Conservation (phyloP, 1,139 yeast species). For the Hansenula lynferdii region DNA sequence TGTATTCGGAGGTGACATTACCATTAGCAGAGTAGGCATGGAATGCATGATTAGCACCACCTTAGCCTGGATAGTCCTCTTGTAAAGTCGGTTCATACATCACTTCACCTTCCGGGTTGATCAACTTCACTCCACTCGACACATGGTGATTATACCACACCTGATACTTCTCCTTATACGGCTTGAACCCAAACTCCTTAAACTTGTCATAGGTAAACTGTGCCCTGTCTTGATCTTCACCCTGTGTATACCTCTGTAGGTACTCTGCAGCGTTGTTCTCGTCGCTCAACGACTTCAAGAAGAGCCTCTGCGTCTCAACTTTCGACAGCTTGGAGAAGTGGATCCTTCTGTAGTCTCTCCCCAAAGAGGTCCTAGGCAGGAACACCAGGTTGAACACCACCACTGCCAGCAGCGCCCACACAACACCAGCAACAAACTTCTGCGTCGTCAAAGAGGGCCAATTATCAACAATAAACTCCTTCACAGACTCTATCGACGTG, state of each 20-base stretch:
- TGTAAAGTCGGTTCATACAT: constrained; percentile 55
- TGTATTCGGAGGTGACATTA: constrained; percentile 45
- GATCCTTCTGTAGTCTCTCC: constrained; percentile 75
- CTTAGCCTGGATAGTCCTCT: constrained; percentile 69
- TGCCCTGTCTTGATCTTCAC: constrained; percentile 35
- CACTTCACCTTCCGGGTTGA: constrained; percentile 30
- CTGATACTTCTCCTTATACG: constrained; percentile 52
- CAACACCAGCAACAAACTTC: constrained; percentile 16
- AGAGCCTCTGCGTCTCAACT: constrained; percentile 57
- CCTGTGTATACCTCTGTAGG: constrained; percentile 33
- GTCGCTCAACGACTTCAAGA: constrained; percentile 27
- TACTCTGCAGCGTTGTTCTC: constrained; percentile 33
- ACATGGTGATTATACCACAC: constrained; percentile 50
- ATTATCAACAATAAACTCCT: constrained; percentile 14
- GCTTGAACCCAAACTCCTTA: constrained; percentile 41
- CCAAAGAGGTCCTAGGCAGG: constrained; percentile 80
- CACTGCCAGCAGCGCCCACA: constrained; percentile 21
- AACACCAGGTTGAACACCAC: constrained; percentile 45
- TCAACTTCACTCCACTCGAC: constrained; percentile 40
- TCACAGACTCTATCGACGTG: constrained; percentile 8
- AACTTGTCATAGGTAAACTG: constrained; percentile 38
- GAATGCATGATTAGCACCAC: constrained; percentile 50
- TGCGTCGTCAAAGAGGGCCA: constrained; percentile 16
- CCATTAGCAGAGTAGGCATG: constrained; percentile 60
- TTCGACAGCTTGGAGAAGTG: constrained; percentile 61